Percentiles rank a stretch among this genome's conserved stretches.
phyloP scores from a whole-genome alignment of 345 rosid genomes.

The Orychophragmus violaceus region DNA sequence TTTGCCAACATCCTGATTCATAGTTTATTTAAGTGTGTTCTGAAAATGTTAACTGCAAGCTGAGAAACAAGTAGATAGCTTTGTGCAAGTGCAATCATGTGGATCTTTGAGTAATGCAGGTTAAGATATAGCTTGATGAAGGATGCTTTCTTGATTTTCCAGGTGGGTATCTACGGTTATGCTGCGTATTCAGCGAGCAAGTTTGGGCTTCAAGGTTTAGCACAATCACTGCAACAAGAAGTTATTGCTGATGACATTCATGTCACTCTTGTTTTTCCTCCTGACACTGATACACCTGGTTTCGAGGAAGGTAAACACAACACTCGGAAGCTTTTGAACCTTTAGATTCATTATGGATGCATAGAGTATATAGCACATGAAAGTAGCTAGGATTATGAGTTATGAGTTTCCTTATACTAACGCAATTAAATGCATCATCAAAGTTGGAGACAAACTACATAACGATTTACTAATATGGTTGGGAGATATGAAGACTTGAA shows the following conservation, averaged over 20 bases:
- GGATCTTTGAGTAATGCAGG: neutral
- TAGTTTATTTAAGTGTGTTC: neutral
- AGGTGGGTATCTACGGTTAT: slow-evolving; percentile 93
- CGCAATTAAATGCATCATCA: neutral
- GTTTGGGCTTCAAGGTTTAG: slow-evolving; percentile 80
- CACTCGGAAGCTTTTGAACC: neutral
- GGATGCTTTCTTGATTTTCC: neutral
- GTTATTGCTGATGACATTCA: slow-evolving; percentile 69
- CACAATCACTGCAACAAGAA: slow-evolving; percentile 92
- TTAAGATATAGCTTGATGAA: neutral
- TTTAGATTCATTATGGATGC: neutral
- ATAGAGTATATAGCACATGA: neutral
- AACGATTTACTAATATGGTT: neutral
- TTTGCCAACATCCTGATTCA: neutral
- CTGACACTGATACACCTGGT: slow-evolving; percentile 82
- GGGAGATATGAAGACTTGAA: slow-evolving; percentile 5
- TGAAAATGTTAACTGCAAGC: neutral
- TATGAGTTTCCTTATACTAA: neutral
- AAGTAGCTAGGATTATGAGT: slow-evolving; percentile 1
- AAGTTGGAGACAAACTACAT: neutral
- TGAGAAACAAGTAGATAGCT: too few relatives aligned
- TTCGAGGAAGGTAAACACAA: slow-evolving; percentile 50
- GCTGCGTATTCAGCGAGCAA: slow-evolving; percentile 82
- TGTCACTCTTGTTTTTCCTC: slow-evolving; percentile 74
- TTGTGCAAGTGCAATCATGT: too few relatives aligned